These are phyloP conservation scores for Fusarium paranaense DNA, from an alignment of 2,329 filamentous ascomycete species.

Conservation along the genomic window DNA sequence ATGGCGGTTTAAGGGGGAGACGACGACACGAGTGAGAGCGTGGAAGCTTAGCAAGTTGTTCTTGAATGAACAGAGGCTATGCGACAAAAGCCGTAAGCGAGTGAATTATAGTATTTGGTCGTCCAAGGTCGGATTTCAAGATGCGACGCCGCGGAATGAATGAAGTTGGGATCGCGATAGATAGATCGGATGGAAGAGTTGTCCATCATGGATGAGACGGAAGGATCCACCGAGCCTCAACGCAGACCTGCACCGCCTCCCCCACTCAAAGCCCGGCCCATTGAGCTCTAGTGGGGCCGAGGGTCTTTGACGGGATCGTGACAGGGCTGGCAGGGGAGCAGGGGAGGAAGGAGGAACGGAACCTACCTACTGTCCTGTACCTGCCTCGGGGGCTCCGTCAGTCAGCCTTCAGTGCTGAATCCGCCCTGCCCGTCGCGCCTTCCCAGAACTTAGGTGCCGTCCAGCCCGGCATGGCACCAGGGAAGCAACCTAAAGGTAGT, in stretches of 20 bases:
- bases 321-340: not conserved
- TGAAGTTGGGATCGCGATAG: not conserved
- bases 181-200: conserved; percentile 8
- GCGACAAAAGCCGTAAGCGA: not conserved
- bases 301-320: conserved; percentile 2
- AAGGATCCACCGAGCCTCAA: conserved; percentile 24
- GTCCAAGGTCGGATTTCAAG: not conserved
- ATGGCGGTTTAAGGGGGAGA: conserved; percentile 42
- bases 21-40: not conserved
- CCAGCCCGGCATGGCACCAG: not conserved
- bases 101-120: not conserved
- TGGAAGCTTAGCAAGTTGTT: not conserved
- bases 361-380: not conserved
- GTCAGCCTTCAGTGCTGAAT: not conserved
- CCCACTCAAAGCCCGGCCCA: not conserved
- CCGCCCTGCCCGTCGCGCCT: not conserved
- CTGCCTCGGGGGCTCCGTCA: not conserved
- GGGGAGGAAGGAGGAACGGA: not conserved
- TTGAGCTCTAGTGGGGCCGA: conserved; percentile 13
- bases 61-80: not conserved
- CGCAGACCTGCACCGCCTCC: not conserved
- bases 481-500: not conserved
- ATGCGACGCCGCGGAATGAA: not conserved
- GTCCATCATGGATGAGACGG: conserved; percentile 6
- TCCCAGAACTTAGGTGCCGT: not conserved